Conservation (phyloP, 768 basidiomycete genomes). For the Boletus speciosus region DNA sequence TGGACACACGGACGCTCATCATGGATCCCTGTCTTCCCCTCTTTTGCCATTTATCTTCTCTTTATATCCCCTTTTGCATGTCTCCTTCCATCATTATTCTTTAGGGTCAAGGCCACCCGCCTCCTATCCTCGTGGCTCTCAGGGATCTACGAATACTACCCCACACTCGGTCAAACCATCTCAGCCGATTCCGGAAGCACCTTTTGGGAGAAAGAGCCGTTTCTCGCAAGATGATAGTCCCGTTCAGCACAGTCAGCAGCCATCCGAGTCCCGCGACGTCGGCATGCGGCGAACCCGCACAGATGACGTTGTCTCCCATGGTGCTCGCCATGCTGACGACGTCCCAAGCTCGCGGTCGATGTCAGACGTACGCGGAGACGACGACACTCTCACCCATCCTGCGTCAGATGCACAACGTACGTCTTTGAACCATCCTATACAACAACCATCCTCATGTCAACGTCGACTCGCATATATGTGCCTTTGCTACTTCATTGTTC, state of each 20-base stretch:
- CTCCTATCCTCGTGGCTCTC: conserved; percentile 30
- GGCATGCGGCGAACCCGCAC: conserved; percentile 16
- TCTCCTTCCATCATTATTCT: conserved; percentile 35
- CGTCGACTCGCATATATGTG: conserved; percentile 22
- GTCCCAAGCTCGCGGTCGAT: conserved; percentile 18
- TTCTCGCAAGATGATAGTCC: conserved; percentile 22
- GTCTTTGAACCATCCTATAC: conserved; percentile 32
- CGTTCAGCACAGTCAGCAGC: conserved; percentile 10
- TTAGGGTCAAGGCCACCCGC: conserved; percentile 41
- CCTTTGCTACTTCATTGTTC: conserved; percentile 18
- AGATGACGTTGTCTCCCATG: conserved; percentile 16
- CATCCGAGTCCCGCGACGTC: conserved; percentile 13
- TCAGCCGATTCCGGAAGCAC: conserved; percentile 11
- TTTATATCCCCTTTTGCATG: conserved; percentile 28
- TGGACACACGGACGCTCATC: conserved; percentile 42
- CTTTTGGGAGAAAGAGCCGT: conserved; percentile 16
- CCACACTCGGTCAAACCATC: conserved; percentile 13
- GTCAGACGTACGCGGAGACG: conserved; percentile 17
- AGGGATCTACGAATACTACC: conserved; percentile 16
- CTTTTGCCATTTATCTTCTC: conserved; percentile 29
- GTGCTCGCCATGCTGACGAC: conserved; percentile 14
- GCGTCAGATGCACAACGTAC: conserved; percentile 36
- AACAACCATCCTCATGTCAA: conserved; percentile 28
- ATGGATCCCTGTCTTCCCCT: conserved; percentile 36
- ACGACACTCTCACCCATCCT: conserved; percentile 18